Evolutionary conservation across 805 yeast genomes (phyloP).

Genomic region (Pichia thaimueangensis): DNA sequence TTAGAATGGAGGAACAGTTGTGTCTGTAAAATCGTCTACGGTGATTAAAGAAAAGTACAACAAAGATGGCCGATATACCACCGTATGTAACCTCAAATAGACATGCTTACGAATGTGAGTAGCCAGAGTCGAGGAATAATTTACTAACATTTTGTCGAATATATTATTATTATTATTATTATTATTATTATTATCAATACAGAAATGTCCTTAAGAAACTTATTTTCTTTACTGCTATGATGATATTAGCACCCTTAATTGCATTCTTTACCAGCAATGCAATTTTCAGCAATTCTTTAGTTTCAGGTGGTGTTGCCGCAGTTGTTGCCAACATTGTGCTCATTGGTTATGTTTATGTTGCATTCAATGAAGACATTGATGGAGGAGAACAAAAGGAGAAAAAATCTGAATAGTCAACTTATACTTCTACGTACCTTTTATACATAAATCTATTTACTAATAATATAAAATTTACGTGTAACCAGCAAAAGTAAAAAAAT

Average conservation of each 20-base stretch:
- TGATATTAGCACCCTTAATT: conserved; percentile 62
- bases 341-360: conserved; percentile 65
- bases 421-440: not conserved
- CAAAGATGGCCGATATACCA: conserved; percentile 32
- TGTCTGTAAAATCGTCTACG: too few species aligned
- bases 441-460: not conserved
- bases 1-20: too few species aligned
- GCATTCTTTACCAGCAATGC: conserved; percentile 45
- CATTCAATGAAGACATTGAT: conserved; percentile 58
- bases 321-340: conserved; percentile 67
- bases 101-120: not conserved
- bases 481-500: not conserved
- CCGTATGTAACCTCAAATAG: conserved; percentile 23
- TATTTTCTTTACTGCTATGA: conserved; percentile 67
- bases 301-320: conserved; percentile 80
- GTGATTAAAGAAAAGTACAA: too few species aligned
- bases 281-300: conserved; percentile 43
- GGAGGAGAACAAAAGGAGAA: conserved; percentile 30
- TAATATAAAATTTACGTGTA: not conserved
- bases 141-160: too few species aligned
- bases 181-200: too few species aligned
- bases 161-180: not conserved
- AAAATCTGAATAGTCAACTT: too few species aligned
- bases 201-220: conserved; percentile 63
- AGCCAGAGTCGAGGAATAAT: too few species aligned